Percentiles rank a stretch among this genome's conserved stretches.
Conservation (phyloP, 1,284 basidiomycete species). For the Puccinia novopanici region DNA sequence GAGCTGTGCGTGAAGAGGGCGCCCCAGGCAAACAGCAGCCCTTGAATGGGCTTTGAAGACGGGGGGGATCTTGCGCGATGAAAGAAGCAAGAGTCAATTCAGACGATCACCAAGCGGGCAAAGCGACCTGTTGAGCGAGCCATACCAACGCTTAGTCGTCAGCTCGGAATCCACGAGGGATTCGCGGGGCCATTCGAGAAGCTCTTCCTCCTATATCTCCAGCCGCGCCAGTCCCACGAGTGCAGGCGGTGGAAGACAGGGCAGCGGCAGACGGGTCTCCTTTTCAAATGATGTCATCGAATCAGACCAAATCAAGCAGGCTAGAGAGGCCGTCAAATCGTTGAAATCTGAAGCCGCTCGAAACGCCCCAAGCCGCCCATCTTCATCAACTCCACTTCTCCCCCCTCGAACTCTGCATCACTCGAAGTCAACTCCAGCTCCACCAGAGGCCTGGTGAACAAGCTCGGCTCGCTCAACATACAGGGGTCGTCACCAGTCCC, state of each 20-base stretch:
- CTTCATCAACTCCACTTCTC: background rate
- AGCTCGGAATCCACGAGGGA: background rate
- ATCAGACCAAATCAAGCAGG: slow-evolving; percentile 18
- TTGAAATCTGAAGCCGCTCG: slow-evolving; percentile 14
- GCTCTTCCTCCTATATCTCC: slow-evolving; percentile 12
- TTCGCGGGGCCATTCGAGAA: slow-evolving; percentile 8
- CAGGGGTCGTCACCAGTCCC: background rate
- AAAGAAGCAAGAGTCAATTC: slow-evolving; percentile 14
- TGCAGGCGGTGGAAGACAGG: background rate
- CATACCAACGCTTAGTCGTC: background rate
- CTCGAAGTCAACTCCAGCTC: background rate
- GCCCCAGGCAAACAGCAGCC: background rate
- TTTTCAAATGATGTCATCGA: slow-evolving; percentile 35
- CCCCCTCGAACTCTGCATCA: background rate
- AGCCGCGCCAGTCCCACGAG: background rate
- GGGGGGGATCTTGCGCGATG: slow-evolving; percentile 10
- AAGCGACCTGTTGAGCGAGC: background rate
- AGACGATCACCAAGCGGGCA: background rate
- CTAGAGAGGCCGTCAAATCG: slow-evolving; percentile 1
- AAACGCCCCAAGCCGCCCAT: background rate
- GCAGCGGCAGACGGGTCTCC: slow-evolving; percentile 13
- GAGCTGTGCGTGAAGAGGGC: background rate
- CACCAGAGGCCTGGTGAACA: background rate
- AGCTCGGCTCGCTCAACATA: background rate
- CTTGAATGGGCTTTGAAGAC: background rate